These are phyloP conservation scores for Sporothrix schenckii DNA, from an alignment of 2,329 filamentous ascomycete species.

Conservation along the genomic window DNA sequence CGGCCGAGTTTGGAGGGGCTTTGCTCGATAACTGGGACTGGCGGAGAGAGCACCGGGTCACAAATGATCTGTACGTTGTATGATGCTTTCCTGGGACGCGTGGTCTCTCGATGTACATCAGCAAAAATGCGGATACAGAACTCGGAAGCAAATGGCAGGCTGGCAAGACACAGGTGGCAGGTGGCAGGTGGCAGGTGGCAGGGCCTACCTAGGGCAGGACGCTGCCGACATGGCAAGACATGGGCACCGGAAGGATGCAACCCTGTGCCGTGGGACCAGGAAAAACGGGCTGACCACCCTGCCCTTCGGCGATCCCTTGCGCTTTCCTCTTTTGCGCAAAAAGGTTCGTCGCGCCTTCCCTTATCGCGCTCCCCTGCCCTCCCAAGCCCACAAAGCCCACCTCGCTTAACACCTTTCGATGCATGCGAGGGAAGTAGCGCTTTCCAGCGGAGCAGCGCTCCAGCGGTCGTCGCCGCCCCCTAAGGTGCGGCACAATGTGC, in stretches of 20 bases:
- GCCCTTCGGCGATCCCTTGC: not conserved
- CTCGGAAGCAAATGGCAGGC: no score
- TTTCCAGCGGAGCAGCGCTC: no score
- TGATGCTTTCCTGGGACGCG: no score
- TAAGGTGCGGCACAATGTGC: not conserved
- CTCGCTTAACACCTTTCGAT: not conserved
- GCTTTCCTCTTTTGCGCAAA: conserved; percentile 15
- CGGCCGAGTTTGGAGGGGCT: not conserved
- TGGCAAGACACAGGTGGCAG: no score
- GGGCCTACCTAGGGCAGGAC: no score
- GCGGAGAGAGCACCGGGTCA: not conserved
- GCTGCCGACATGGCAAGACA: not conserved
- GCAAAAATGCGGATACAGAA: no score
- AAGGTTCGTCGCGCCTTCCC: not conserved
- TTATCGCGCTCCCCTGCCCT: not conserved
- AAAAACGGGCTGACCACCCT: not conserved
- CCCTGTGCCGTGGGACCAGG: not conserved
- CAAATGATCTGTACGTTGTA: no score
- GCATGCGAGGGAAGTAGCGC: no score
- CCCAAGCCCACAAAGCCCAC: not conserved
- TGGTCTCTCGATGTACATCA: no score
- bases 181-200: no score
- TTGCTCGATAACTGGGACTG: not conserved
- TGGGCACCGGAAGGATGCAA: conserved; percentile 15
- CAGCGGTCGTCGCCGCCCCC: not conserved